Base-by-base conservation (phyloP, 2,329 filamentous ascomycete species). In the Hortaea sp. region DNA sequence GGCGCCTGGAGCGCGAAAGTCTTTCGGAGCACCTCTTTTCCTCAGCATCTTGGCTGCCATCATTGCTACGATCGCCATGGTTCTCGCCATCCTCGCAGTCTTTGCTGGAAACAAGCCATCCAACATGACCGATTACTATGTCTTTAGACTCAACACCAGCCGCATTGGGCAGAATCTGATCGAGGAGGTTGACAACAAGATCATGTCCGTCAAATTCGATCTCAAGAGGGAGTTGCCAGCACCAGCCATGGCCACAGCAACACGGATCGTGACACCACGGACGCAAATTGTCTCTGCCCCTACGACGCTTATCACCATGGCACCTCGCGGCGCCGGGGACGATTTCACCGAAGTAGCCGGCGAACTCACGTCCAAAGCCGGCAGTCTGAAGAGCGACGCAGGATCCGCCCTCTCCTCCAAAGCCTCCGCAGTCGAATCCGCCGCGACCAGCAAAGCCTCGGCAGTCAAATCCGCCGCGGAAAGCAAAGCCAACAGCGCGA, bases 121-220 rank as follows among this genome's bases (percentile, higher is more conserved):
- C 11, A 73, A 80, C 54, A 71, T 83, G 63, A 71, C 79, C 48
- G 65, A 73, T 42, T 77, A 75, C 49, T 67, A 77, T 46, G 66
- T 82, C 39, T 60, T 82, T 39, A 79, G 75, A 3, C 68, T 81
- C 53, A 80, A 81, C 62, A 76, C 74, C 20, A 78, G 76, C 3
- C 70, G 69, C 37, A 64, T 80, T 29, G 76, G 77, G 44, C 66
- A 61, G 42, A 57, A 62, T 44, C 45, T 62, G 30, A 49, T 66
- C 46, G 46, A 59, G 44, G 56, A 58, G 12, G 54, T 61, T 31
- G 55, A 60, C 39, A 44, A 50, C 40, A 58, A 56, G 45, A 54
- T 61, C n/a, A 31, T 7, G 7, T 29, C 37, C 29, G 35, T 39
- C 5, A 29, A 30, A n/a, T 32, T 43, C 9, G 30, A 34, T 12